These are phyloP conservation scores for Leishmania martiniquensis DNA, from an alignment of 208 protist genomes.

Conservation along the genomic window DNA sequence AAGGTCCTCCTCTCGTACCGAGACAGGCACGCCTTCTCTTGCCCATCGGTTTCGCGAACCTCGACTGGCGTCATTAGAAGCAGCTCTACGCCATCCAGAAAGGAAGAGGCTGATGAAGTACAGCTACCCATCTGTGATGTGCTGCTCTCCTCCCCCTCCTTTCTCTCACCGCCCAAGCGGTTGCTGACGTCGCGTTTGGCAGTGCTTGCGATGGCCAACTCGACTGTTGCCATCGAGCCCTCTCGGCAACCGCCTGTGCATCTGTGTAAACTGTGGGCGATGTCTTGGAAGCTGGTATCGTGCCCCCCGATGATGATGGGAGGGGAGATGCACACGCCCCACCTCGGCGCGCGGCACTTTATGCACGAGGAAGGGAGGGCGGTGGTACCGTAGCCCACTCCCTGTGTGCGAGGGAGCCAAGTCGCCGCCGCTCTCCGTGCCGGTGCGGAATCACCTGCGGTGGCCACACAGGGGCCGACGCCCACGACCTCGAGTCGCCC, in stretches of 20 bases:
- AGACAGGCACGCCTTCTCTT: neutral
- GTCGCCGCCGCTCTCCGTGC: neutral
- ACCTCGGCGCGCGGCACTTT: no score
- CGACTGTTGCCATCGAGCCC: neutral
- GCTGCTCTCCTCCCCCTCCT: neutral
- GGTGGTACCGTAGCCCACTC: no score
- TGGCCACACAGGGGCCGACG: neutral
- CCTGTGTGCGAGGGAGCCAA: neutral
- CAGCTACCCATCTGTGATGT: neutral
- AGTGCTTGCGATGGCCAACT: neutral
- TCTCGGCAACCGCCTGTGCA: neutral
- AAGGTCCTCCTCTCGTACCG: neutral
- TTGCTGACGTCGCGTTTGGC: neutral
- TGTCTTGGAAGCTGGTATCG: neutral
- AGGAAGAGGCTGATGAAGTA: neutral
- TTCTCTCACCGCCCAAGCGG: neutral
- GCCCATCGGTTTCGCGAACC: neutral
- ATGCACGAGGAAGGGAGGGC: no score
- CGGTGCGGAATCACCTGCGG: neutral
- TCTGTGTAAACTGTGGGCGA: neutral
- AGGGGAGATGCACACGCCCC: no score
- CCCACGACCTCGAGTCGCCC: neutral
- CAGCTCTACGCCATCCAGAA: neutral
- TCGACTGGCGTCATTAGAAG: neutral
- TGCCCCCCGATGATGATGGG: neutral